Percentiles rank a stretch among this genome's conserved stretches.
phyloP scores from a whole-genome alignment of 768 basidiomycete genomes.

The Stropharia rugosoannulata region DNA sequence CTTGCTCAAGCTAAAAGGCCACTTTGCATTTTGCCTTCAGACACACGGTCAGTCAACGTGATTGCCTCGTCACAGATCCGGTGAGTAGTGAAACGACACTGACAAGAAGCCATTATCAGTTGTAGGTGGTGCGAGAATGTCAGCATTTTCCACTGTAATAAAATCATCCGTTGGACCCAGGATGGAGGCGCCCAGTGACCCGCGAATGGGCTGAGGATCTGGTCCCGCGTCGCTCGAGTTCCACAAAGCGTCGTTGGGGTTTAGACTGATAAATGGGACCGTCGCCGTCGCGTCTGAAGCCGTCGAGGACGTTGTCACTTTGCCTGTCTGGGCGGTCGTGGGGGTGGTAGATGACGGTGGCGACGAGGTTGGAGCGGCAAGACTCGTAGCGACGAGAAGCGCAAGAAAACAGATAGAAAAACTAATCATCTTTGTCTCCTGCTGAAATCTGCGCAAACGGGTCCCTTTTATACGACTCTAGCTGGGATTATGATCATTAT shows the following conservation, averaged over 20 bases:
- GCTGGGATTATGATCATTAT: too few species aligned
- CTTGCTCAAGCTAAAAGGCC: conserved; percentile 62
- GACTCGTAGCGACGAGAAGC: too few species aligned
- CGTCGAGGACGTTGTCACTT: conserved; percentile 7
- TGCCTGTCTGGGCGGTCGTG: too few species aligned
- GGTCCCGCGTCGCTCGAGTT: conserved; percentile 15
- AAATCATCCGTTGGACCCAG: conserved; percentile 57
- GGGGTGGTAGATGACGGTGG: too few species aligned
- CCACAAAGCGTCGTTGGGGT: conserved; percentile 20
- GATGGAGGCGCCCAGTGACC: conserved; percentile 41
- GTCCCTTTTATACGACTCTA: too few species aligned
- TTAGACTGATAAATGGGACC: conserved; percentile 18
- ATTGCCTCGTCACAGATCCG: background rate
- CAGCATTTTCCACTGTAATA: conserved; percentile 51
- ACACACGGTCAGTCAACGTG: background rate
- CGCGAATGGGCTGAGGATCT: conserved; percentile 45
- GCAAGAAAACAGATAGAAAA: too few species aligned
- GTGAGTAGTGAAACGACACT: conserved; percentile 2
- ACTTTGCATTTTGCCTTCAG: conserved; percentile 48
- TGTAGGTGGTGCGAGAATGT: conserved; percentile 55
- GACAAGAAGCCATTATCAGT: conserved; percentile 56
- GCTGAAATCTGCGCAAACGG: too few species aligned
- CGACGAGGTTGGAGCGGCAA: too few species aligned
- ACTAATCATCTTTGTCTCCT: too few species aligned
- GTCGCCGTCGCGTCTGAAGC: conserved; percentile 41